A percentile compares a stretch with the other conserved stretches of the same genome.
phyloP scores from a whole-genome alignment of 495 filamentous ascomycete genomes.

The Diplogelasinospora grovesii region DNA sequence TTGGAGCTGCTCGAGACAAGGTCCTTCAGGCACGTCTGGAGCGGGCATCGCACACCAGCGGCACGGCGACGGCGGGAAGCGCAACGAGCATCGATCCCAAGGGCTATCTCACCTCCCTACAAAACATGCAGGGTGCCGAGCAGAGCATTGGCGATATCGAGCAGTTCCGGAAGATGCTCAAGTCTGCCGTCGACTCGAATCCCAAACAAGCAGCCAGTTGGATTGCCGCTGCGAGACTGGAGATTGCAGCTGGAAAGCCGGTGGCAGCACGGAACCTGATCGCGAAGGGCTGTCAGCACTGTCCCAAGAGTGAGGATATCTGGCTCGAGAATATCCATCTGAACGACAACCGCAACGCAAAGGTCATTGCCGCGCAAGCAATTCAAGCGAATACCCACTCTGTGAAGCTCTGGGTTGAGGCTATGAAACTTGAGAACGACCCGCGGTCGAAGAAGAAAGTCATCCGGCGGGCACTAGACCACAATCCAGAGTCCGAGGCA shows the following conservation, averaged over 20 bases:
- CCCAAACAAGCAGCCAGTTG: conserved; percentile 92
- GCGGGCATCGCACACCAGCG: conserved; percentile 67
- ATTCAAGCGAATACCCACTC: conserved; percentile 87
- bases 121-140: conserved; percentile 68
- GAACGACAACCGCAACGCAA: conserved; percentile 86
- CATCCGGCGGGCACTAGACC: conserved; percentile 76
- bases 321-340: conserved; percentile 95
- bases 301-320: conserved; percentile 87
- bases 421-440: conserved; percentile 86
- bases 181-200: conserved; percentile 94
- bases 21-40: conserved; percentile 87
- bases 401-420: conserved; percentile 84
- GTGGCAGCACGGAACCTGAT: conserved; percentile 81
- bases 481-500: conserved; percentile 83
- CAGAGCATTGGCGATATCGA: conserved; percentile 94
- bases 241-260: conserved; percentile 85
- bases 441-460: conserved; percentile 80
- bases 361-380: conserved; percentile 90
- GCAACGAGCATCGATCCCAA: conserved; percentile 91
- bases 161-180: conserved; percentile 83
- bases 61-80: conserved; percentile 69
- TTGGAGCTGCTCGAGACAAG: conserved; percentile 90
- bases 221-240: conserved; percentile 89
- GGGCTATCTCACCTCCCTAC: conserved; percentile 88
- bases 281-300: conserved; percentile 76